These are phyloP conservation scores for Vitis hybrid DNA, from an alignment of 177 flowering plant genomes.

Conservation along the genomic window DNA sequence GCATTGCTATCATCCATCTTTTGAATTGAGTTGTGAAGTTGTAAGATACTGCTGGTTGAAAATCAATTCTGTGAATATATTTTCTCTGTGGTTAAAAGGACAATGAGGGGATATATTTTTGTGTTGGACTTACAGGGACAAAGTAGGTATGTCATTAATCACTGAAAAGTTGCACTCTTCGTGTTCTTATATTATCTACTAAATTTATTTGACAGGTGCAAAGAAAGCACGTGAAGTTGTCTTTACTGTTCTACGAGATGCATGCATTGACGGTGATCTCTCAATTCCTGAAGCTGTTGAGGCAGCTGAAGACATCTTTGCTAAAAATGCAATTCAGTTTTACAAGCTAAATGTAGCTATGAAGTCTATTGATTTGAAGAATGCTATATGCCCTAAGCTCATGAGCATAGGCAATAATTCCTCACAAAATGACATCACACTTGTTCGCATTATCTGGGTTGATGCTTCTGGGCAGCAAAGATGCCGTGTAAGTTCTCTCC, in stretches of 20 bases:
- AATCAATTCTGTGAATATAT: neutral
- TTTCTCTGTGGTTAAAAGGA: too few species aligned
- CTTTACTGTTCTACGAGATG: slow-evolving; percentile 72
- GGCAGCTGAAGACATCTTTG: slow-evolving; percentile 75
- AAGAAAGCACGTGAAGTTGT: slow-evolving; percentile 83
- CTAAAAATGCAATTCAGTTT: slow-evolving; percentile 58
- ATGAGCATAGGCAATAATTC: slow-evolving; percentile 15
- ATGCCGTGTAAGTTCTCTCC: slow-evolving; percentile 69
- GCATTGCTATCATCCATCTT: neutral
- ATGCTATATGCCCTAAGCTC: slow-evolving; percentile 14
- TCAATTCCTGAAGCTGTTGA: slow-evolving; percentile 74
- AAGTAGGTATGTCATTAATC: too few species aligned
- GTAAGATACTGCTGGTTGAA: neutral
- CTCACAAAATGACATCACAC: slow-evolving; percentile 26
- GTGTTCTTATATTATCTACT: neutral
- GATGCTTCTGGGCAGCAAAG: slow-evolving; percentile 92
- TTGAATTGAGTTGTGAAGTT: neutral
- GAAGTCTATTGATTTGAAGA: slow-evolving; percentile 16
- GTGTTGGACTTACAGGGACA: neutral
- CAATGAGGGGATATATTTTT: neutral
- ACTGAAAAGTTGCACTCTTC: too few species aligned
- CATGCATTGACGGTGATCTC: slow-evolving; percentile 85
- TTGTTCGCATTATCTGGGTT: slow-evolving; percentile 81
- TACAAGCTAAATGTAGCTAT: slow-evolving; percentile 49
- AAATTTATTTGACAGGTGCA: slow-evolving; percentile 55